phyloP scores from a whole-genome alignment of 2,329 filamentous ascomycete genomes.

The Trichoderma koningii region DNA sequence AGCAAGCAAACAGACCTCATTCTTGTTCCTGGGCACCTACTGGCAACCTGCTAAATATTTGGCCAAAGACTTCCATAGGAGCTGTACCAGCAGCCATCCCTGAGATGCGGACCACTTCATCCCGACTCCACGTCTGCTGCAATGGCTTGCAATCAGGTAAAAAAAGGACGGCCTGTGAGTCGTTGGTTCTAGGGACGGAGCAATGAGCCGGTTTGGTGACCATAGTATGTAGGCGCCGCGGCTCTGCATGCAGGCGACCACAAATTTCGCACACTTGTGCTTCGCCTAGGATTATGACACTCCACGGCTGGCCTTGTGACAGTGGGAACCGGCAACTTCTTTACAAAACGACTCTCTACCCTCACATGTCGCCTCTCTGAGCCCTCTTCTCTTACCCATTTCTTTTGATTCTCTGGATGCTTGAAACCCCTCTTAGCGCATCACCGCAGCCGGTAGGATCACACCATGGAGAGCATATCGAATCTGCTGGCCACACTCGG shows the following conservation, averaged over 20 bases:
- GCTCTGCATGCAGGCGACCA: not conserved
- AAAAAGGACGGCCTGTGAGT: not conserved
- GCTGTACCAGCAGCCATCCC: too few relatives aligned
- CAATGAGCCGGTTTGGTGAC: not conserved
- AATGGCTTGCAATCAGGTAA: not conserved
- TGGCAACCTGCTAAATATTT: too few relatives aligned
- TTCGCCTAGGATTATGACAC: not conserved
- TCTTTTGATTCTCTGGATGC: not conserved
- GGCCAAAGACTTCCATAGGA: too few relatives aligned
- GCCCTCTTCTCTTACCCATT: not conserved
- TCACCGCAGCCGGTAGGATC: too few relatives aligned
- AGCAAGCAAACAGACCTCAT: too few relatives aligned
- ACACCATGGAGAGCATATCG: constrained; percentile 2
- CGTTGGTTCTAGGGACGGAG: not conserved
- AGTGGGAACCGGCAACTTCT: not conserved
- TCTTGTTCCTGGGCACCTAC: not conserved
- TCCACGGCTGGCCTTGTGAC: not conserved
- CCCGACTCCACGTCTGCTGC: too few relatives aligned
- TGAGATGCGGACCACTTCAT: not conserved
- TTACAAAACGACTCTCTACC: not conserved
- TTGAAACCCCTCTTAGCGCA: not conserved
- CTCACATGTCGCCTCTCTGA: not conserved
- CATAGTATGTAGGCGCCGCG: not conserved
- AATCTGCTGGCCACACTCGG: not conserved
- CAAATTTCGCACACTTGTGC: not conserved